These are phyloP conservation scores for Starmera dryadoides DNA, from an alignment of 805 yeast genomes.

Conservation along the genomic window DNA sequence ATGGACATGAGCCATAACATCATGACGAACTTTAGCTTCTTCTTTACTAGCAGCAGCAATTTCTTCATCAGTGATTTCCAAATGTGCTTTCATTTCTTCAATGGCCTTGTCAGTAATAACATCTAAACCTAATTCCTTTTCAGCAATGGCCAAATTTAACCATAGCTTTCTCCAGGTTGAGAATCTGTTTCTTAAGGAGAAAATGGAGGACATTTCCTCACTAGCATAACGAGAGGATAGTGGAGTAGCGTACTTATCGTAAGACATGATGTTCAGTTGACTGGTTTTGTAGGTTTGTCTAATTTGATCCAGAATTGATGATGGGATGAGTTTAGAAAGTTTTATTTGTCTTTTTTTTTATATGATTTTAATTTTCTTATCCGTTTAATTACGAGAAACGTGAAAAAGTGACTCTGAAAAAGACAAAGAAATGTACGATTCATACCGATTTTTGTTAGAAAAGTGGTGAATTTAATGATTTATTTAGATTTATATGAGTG, in stretches of 20 bases:
- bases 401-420: too few species aligned
- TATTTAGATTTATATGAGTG: too few species aligned
- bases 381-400: too few species aligned
- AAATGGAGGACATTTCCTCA: conserved; percentile 90
- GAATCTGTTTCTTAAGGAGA: conserved; percentile 89
- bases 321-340: too few species aligned
- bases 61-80: conserved; percentile 87
- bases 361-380: too few species aligned
- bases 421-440: too few species aligned
- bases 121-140: conserved; percentile 79
- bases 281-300: too few species aligned
- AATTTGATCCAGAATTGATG: too few species aligned
- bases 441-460: too few species aligned
- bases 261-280: conserved; percentile 13
- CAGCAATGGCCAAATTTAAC: conserved; percentile 94
- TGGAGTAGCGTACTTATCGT: conserved; percentile 86
- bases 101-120: conserved; percentile 89
- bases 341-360: too few species aligned
- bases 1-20: conserved; percentile 99
- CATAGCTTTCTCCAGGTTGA: conserved; percentile 98
- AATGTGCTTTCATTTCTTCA: conserved; percentile 71
- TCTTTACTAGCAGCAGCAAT: conserved; percentile 83
- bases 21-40: conserved; percentile 98
- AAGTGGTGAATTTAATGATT: too few species aligned
- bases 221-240: conserved; percentile 95